Evolutionary conservation across 495 filamentous ascomycete species (phyloP).

Genomic region (Trichodelitschia bisporula): DNA sequence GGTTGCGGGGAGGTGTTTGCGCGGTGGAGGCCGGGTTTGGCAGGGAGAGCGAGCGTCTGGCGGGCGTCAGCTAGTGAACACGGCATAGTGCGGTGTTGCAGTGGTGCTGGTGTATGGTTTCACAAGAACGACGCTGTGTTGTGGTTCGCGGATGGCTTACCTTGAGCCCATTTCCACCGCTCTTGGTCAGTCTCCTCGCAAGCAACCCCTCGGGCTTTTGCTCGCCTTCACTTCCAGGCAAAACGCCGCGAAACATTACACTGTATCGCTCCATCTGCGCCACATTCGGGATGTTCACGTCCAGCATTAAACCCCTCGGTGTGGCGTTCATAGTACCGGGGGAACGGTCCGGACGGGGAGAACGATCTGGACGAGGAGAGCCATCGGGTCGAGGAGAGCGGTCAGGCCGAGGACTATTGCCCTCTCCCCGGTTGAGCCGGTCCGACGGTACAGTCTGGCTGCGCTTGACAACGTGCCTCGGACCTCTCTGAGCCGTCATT

Average conservation of each 20-base stretch:
- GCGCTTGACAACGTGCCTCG: neutral
- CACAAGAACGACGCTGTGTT: neutral
- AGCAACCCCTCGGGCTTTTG: neutral
- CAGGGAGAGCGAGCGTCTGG: no score
- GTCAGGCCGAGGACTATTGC: no score
- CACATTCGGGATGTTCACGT: slow-evolving; percentile 1
- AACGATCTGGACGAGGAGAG: neutral
- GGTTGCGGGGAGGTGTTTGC: no score
- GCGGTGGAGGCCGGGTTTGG: no score
- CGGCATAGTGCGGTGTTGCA: neutral
- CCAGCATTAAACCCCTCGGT: neutral
- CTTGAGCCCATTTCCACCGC: neutral
- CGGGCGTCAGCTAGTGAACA: neutral
- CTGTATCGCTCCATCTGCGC: slow-evolving; percentile 1
- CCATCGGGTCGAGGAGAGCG: no score
- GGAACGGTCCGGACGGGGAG: neutral
- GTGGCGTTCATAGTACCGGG: neutral
- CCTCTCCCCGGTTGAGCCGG: neutral
- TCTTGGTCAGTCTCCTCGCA: neutral
- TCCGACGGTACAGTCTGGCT: neutral
- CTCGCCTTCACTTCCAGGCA: neutral
- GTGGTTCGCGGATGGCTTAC: neutral
- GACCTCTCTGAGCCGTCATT: neutral
- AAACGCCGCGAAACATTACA: neutral
- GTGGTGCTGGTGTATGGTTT: neutral